Conservation (phyloP, 1,139 yeast species). For the Diutina scorzettiae region DNA sequence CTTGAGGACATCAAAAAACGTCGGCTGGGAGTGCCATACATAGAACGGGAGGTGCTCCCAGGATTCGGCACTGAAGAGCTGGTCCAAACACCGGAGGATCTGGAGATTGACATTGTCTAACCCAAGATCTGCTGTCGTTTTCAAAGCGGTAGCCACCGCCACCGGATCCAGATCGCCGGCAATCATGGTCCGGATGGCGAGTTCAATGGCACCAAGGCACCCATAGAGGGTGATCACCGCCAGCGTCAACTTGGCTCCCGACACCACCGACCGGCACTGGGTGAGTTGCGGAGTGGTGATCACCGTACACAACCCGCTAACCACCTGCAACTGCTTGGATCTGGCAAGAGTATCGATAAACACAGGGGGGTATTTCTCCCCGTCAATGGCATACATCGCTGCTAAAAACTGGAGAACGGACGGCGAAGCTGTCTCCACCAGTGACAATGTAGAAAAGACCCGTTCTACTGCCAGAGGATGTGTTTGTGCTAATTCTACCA, state of each 20-base stretch:
- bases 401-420: not conserved
- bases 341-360: not conserved
- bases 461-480: not conserved
- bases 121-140: not conserved
- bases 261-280: not conserved
- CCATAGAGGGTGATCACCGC: not conserved
- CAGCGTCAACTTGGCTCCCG: not conserved
- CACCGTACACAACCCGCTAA: not conserved
- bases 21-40: conserved; percentile 34
- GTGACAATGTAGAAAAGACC: not conserved
- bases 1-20: conserved; percentile 23
- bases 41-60: conserved; percentile 26
- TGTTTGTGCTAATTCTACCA: not conserved
- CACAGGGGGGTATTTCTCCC: not conserved
- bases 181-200: not conserved
- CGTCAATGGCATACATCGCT: not conserved
- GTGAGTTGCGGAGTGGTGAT: not conserved
- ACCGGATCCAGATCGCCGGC: not conserved
- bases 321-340: not conserved
- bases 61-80: not conserved
- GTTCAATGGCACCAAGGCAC: not conserved
- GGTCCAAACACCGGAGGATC: conserved; percentile 1
- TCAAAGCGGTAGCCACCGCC: not conserved
- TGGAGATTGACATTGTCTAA: not conserved
- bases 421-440: not conserved